These are phyloP conservation scores for Senna siamea DNA, from an alignment of 306 rosid genomes.

Conservation along the genomic window DNA sequence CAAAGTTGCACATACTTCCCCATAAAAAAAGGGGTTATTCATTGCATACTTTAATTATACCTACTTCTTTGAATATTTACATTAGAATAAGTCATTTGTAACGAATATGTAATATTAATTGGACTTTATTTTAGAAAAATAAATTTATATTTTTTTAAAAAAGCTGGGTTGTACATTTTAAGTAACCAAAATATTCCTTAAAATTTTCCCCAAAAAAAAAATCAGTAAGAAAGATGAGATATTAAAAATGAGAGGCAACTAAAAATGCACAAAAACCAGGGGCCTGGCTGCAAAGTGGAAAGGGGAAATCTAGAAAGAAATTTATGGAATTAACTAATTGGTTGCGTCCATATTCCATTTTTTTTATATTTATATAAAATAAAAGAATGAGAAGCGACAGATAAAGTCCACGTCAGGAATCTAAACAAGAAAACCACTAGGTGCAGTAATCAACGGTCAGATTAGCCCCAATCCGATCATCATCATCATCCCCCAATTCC, in stretches of 20 bases:
- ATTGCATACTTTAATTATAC: too few relatives aligned
- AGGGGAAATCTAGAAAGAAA: not conserved
- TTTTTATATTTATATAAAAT: not conserved
- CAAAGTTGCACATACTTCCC: too few relatives aligned
- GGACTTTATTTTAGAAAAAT: too few relatives aligned
- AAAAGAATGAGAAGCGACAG: constrained; percentile 22
- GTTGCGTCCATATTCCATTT: not conserved
- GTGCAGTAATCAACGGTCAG: constrained; percentile 43
- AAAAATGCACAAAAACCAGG: not conserved
- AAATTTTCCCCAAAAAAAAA: too few relatives aligned
- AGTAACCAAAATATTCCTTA: too few relatives aligned
- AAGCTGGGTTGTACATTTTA: too few relatives aligned
- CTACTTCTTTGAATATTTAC: too few relatives aligned
- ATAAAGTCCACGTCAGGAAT: constrained; percentile 42
- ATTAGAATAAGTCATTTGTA: too few relatives aligned
- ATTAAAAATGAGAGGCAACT: not conserved
- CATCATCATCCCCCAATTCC: constrained; percentile 20
- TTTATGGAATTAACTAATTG: not conserved
- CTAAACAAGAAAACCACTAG: not conserved
- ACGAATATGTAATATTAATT: too few relatives aligned
- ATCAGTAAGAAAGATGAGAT: too few relatives aligned
- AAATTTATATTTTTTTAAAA: too few relatives aligned
- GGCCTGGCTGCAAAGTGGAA: constrained; percentile 2
- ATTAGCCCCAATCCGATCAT: constrained; percentile 29
- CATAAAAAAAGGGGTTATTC: too few relatives aligned